These are phyloP conservation scores for Podila minutissima DNA, from an alignment of 192 early-diverging fungal genomes.

Conservation along the genomic window DNA sequence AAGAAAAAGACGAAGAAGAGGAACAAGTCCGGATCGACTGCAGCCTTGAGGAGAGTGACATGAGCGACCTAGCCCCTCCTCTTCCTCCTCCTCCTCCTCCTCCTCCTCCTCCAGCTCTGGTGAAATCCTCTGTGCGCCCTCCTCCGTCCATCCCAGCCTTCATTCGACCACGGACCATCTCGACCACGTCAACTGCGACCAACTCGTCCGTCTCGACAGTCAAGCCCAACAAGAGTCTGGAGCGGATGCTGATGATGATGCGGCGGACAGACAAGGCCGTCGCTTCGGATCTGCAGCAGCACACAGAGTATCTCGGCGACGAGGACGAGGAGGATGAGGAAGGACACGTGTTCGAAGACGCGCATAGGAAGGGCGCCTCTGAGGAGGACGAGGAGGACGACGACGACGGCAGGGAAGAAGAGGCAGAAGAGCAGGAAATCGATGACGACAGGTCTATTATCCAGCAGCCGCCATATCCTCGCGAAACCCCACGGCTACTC, in stretches of 20 bases:
- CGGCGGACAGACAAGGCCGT: not conserved
- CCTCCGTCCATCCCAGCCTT: not conserved
- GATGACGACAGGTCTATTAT: not conserved
- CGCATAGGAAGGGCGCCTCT: no score
- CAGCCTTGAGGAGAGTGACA: no score
- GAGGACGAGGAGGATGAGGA: not conserved
- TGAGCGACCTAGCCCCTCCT: no score
- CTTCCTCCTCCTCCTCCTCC: no score
- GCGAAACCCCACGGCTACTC: no score
- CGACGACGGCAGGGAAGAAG: not conserved
- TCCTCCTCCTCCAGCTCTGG: no score
- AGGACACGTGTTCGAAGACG: not conserved
- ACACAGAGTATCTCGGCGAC: not conserved
- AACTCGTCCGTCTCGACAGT: not conserved
- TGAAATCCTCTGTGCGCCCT: not conserved
- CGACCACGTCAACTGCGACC: not conserved
- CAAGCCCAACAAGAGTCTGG: slow-evolving; percentile 1
- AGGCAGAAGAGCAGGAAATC: not conserved
- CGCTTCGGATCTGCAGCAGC: not conserved
- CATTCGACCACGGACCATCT: not conserved
- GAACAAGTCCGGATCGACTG: no score
- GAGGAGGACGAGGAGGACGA: not conserved
- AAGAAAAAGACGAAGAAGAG: no score
- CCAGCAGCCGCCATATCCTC: no score
- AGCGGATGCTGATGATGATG: slow-evolving; percentile 3